Percentiles rank a stretch among this genome's conserved stretches.
Evolutionary conservation across 768 basidiomycete species (phyloP).

Genomic region (Russula abietina): DNA sequence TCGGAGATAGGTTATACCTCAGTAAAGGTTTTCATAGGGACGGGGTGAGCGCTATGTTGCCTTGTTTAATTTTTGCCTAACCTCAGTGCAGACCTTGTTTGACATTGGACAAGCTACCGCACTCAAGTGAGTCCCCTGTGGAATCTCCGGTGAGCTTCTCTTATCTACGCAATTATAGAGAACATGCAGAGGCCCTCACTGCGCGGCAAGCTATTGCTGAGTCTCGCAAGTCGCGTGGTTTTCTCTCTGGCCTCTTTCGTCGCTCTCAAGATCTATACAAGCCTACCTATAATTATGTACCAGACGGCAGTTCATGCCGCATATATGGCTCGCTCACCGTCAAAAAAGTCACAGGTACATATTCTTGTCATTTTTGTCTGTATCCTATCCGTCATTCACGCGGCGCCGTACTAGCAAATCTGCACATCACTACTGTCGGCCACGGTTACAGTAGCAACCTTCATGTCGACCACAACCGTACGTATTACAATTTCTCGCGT

Average conservation of each 20-base stretch:
- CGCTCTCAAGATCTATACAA: constrained; percentile 45
- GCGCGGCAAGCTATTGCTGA: constrained; percentile 65
- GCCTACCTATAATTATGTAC: constrained; percentile 66
- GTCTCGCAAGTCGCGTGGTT: constrained; percentile 67
- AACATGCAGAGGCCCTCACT: constrained; percentile 60
- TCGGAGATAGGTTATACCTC: constrained; percentile 88
- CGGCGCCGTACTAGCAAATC: constrained; percentile 51
- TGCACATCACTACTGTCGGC: constrained; percentile 91
- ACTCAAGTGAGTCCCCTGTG: constrained; percentile 39
- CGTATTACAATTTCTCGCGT: constrained; percentile 29
- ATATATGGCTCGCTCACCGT: constrained; percentile 77
- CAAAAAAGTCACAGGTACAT: constrained; percentile 82
- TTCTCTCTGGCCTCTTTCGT: constrained; percentile 55
- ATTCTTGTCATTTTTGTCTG: background rate
- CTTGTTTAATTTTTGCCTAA: constrained; percentile 1
- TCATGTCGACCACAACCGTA: constrained; percentile 83
- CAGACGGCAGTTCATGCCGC: constrained; percentile 73
- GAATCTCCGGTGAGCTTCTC: constrained; percentile 22
- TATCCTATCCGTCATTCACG: background rate
- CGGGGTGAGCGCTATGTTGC: constrained; percentile 47
- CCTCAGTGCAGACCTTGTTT: constrained; percentile 56
- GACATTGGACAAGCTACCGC: constrained; percentile 74
- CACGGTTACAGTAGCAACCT: constrained; percentile 87
- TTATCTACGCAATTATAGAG: constrained; percentile 33
- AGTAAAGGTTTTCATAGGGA: constrained; percentile 77